Percentiles rank a stretch among this genome's conserved stretches.
Conservation (phyloP, 1,139 yeast species). For the Diutina ranongensis region DNA sequence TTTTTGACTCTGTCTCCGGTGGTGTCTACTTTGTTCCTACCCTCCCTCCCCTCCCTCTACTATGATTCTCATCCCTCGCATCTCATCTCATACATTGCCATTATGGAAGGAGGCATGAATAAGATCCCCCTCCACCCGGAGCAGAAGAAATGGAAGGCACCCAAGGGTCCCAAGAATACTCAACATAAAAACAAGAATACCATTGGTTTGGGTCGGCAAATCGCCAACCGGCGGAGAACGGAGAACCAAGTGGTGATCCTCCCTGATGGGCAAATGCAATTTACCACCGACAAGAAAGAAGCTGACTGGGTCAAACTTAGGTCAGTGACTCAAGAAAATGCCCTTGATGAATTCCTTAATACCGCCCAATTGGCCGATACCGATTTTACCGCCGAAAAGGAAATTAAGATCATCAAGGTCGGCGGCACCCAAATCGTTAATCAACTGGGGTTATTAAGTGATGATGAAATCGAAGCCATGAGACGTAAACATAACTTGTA, state of each 20-base stretch:
- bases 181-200: slow-evolving; percentile 73
- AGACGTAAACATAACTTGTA: slow-evolving; percentile 57
- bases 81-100: not conserved
- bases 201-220: slow-evolving; percentile 78
- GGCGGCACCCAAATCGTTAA: slow-evolving; percentile 45
- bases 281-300: slow-evolving; percentile 72
- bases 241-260: slow-evolving; percentile 61
- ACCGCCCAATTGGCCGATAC: slow-evolving; percentile 95
- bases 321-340: slow-evolving; percentile 90
- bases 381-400: slow-evolving; percentile 90
- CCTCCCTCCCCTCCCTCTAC: not conserved
- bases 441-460: slow-evolving; percentile 41
- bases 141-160: slow-evolving; percentile 46
- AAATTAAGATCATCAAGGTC: slow-evolving; percentile 73
- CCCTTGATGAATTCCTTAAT: slow-evolving; percentile 85
- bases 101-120: slow-evolving; percentile 12
- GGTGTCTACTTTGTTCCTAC: not conserved
- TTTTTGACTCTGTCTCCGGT: too few species aligned
- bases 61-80: not conserved
- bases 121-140: slow-evolving; percentile 38
- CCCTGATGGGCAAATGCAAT: slow-evolving; percentile 81
- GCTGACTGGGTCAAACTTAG: slow-evolving; percentile 84
- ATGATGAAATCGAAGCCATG: slow-evolving; percentile 55
- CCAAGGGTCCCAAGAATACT: slow-evolving; percentile 87
- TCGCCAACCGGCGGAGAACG: slow-evolving; percentile 60